Percentiles rank a stretch among this genome's conserved stretches.
phyloP scores from a whole-genome alignment of 129 eudicot genomes.

The Kitagawia praeruptora region DNA sequence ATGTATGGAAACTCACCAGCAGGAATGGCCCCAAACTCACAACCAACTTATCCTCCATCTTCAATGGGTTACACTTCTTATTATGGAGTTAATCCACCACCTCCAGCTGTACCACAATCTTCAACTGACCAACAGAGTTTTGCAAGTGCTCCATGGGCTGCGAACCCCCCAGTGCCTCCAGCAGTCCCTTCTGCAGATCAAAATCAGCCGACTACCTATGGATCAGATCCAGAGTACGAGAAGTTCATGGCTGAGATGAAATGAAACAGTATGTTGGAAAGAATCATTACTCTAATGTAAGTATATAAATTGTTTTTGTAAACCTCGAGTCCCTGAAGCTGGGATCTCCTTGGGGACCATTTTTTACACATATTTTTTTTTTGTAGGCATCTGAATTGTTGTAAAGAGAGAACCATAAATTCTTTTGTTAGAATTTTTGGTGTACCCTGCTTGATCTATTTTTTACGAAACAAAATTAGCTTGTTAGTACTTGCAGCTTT shows the following conservation, averaged over 20 bases:
- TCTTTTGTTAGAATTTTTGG: background rate
- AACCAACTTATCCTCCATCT: slow-evolving; percentile 45
- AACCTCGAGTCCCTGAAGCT: background rate
- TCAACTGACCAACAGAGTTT: slow-evolving; percentile 40
- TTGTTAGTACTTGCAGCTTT: background rate
- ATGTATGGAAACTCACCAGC: slow-evolving; percentile 43
- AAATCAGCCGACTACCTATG: slow-evolving; percentile 36
- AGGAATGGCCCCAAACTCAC: slow-evolving; percentile 41
- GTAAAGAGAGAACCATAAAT: background rate
- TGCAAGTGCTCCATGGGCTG: slow-evolving; percentile 64
- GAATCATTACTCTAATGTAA: slow-evolving; percentile 19
- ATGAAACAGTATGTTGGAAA: slow-evolving; percentile 20
- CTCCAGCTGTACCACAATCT: slow-evolving; percentile 39
- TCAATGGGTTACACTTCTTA: slow-evolving; percentile 42
- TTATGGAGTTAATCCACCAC: slow-evolving; percentile 56
- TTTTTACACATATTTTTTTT: background rate
- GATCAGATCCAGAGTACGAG: slow-evolving; percentile 68
- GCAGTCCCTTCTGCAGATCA: slow-evolving; percentile 47
- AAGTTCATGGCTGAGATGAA: slow-evolving; percentile 94
- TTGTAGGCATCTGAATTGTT: background rate
- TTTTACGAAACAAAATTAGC: background rate
- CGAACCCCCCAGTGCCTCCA: slow-evolving; percentile 51
- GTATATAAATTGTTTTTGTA: slow-evolving; percentile 21
- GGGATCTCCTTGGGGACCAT: slow-evolving; percentile 5
- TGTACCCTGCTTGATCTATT: background rate